Evolutionary conservation across 2,329 filamentous ascomycete species (phyloP), one percentile per base, ranked within the genome.

Genomic region (Tricladium varicosporioides): DNA sequence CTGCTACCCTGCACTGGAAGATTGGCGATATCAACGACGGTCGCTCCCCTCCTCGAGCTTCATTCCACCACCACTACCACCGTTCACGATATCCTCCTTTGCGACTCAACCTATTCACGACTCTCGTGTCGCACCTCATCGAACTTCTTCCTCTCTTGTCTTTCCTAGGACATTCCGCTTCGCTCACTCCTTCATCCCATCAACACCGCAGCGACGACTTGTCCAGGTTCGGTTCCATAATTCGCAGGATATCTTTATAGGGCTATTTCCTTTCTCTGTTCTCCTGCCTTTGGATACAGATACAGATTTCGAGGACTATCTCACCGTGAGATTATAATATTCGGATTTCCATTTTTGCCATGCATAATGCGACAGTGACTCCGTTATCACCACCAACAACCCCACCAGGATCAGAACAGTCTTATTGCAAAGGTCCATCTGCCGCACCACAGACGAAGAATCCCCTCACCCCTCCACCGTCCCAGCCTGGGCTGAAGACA

Each of bases 281-380:
- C 49, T 61, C 31, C 32, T 27, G 11, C 18, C 19, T n/a, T 5
- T 46, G 54, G 61, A 52, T 56, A 53, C 57, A 58, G 53, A 48
- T 56, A 54, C 57, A 58, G 53, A 48, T 52, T 44, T n/a, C 44
- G 36, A 53, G 19, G 56, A 57, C 59, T 45, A 54, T 51, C 40
- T 56, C 57, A 58, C 55, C 60, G 52, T 57, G 53, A 48, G 57
- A 51, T 31, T 48, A 40, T 59, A 52, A 56, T 50, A 44, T 56
- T 63, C 54, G 59, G 58, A 48, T 60, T 65, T 61, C 62, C 47
- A 59, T 65, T 64, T 56, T 58, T 66, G 65, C 66, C 63, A 69
- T 69, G 67, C 58, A 61, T 57, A 62, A 61, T 65, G 53, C 53
- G 48, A 50, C 47, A 48, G 54, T 58, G 56, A 56, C 59, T 54